phyloP scores from a whole-genome alignment of 2,329 filamentous ascomycete species.

The Xylariales sp. region DNA sequence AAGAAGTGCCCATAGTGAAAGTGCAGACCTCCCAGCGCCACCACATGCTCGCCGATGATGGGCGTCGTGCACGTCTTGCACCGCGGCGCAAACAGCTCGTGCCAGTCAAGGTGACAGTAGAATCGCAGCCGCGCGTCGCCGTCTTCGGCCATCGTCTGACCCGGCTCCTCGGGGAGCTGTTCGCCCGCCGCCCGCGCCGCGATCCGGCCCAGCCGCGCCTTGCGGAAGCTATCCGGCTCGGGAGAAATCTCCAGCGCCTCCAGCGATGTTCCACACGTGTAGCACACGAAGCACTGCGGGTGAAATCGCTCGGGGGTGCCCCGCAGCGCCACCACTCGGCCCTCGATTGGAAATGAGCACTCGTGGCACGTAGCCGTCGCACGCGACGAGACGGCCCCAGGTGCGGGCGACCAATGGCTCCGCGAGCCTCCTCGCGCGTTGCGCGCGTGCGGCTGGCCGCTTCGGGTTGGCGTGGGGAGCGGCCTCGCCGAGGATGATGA shows the following conservation, averaged over 20 bases:
- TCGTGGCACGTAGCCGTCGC: constrained; percentile 75
- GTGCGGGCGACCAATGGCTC: constrained; percentile 57
- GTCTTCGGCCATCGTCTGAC: constrained; percentile 63
- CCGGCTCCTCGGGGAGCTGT: constrained; percentile 56
- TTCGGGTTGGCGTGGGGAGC: constrained; percentile 42
- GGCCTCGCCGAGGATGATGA: constrained; percentile 31
- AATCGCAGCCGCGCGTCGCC: constrained; percentile 74
- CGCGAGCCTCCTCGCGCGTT: constrained; percentile 35
- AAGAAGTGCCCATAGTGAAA: constrained; percentile 99
- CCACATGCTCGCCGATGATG: constrained; percentile 90
- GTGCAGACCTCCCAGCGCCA: constrained; percentile 89
- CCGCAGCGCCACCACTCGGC: constrained; percentile 80
- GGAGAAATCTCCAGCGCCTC: constrained; percentile 96
- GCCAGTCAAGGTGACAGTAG: constrained; percentile 98
- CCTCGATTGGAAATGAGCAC: constrained; percentile 80
- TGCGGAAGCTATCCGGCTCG: constrained; percentile 71
- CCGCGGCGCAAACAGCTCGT: constrained; percentile 86
- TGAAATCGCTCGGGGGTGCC: constrained; percentile 77
- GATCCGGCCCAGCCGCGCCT: constrained; percentile 71
- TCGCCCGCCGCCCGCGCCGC: constrained; percentile 54
- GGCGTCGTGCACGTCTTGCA: constrained; percentile 97
- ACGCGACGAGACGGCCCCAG: constrained; percentile 38
- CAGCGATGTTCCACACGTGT: constrained; percentile 78
- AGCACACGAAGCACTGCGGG: constrained; percentile 87
- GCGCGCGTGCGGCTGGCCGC: constrained; percentile 24